phyloP scores from a whole-genome alignment of 2,329 filamentous ascomycete species.

The Neurospora sp. region DNA sequence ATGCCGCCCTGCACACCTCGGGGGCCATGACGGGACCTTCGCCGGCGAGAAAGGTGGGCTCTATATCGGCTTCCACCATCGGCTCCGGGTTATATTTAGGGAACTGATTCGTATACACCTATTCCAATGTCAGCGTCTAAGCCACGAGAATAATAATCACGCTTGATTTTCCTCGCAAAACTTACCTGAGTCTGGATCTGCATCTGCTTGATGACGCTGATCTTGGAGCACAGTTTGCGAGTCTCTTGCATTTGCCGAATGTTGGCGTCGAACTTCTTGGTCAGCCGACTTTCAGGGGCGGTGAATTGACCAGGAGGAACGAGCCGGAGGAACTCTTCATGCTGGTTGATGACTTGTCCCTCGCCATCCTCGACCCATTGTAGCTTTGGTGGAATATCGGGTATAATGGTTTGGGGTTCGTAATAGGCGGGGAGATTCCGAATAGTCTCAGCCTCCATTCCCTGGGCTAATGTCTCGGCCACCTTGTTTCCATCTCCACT shows the following conservation, averaged over 20 bases:
- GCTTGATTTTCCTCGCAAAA: constrained; percentile 15
- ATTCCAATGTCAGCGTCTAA: constrained; percentile 18
- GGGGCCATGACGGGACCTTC: constrained; percentile 81
- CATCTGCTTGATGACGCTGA: constrained; percentile 98
- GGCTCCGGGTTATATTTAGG: constrained; percentile 89
- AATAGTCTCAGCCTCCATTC: constrained; percentile 85
- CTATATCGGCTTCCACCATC: constrained; percentile 77
- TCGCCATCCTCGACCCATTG: constrained; percentile 86
- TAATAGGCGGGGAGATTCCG: constrained; percentile 90
- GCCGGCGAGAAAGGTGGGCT: constrained; percentile 82
- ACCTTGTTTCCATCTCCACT: constrained; percentile 38
- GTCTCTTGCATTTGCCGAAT: constrained; percentile 95
- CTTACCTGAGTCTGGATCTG: constrained; percentile 87
- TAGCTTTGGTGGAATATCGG: constrained; percentile 68
- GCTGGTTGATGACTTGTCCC: constrained; percentile 79
- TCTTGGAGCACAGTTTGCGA: constrained; percentile 89
- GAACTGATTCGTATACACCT: constrained; percentile 97
- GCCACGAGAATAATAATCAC: background rate
- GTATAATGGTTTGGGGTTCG: constrained; percentile 74
- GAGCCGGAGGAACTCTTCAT: constrained; percentile 73
- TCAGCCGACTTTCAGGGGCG: constrained; percentile 62
- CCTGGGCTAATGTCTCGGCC: constrained; percentile 78
- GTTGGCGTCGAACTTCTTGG: constrained; percentile 78
- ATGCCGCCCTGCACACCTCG: constrained; percentile 68
- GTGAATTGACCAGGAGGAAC: constrained; percentile 67